These are phyloP conservation scores for Xylaria longipes DNA, from an alignment of 495 filamentous ascomycete species.

Conservation along the genomic window DNA sequence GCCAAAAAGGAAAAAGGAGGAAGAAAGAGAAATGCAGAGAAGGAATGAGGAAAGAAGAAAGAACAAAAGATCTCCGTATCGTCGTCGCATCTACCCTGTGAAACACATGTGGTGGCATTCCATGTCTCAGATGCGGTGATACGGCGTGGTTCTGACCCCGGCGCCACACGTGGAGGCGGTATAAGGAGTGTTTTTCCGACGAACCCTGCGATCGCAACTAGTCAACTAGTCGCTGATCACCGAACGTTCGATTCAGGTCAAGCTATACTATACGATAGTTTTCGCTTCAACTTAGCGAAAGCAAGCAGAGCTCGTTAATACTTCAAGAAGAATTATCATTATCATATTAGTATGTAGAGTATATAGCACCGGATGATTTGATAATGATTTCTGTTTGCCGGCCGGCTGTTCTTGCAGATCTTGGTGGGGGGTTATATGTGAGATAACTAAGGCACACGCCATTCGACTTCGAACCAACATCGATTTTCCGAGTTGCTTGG, in stretches of 20 bases:
- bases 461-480: background rate
- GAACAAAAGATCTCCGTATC: background rate
- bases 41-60: background rate
- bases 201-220: background rate
- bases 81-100: background rate
- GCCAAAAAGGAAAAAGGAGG: background rate
- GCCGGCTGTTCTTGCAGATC: slow-evolving; percentile 8
- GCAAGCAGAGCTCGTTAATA: background rate
- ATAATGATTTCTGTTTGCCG: background rate
- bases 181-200: background rate
- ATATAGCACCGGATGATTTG: background rate
- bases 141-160: background rate
- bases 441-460: background rate
- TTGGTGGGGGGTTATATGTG: background rate
- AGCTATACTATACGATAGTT: background rate
- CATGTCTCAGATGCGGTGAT: slow-evolving; percentile 20
- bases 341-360: background rate
- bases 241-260: background rate
- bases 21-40: background rate
- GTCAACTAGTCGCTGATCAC: slow-evolving; percentile 6
- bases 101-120: slow-evolving; percentile 15
- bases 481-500: background rate
- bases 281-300: background rate
- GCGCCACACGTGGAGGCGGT: slow-evolving; percentile 1
- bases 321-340: background rate